These are phyloP conservation scores for Populus ilicifolia DNA, from an alignment of 345 rosid genomes.

Conservation along the genomic window DNA sequence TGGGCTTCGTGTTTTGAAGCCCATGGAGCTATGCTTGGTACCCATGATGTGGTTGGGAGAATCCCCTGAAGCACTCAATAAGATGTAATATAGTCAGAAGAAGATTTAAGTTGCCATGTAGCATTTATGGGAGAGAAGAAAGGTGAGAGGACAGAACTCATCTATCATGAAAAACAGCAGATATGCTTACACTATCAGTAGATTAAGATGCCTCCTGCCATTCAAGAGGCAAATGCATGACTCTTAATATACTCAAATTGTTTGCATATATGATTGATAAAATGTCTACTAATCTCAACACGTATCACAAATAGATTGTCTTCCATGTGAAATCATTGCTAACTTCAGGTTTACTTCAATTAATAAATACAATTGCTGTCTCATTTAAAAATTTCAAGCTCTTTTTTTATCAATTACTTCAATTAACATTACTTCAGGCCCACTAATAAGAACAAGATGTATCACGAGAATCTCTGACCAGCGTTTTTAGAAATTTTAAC, in stretches of 20 bases:
- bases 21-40: constrained; percentile 47
- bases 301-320: not conserved
- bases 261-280: not conserved
- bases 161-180: not conserved
- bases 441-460: not conserved
- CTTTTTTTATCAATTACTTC: not conserved
- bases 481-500: not conserved
- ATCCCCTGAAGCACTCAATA: constrained; percentile 3
- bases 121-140: not conserved
- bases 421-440: not conserved
- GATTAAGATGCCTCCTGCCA: not conserved
- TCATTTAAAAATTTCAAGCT: not conserved
- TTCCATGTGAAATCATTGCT: not conserved
- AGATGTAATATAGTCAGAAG: not conserved
- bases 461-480: not conserved
- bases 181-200: not conserved
- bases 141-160: not conserved
- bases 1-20: constrained; percentile 51
- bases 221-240: not conserved
- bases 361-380: not conserved
- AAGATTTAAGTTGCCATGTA: not conserved
- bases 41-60: constrained; percentile 40
- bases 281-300: not conserved
- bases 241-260: not conserved
- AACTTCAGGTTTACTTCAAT: not conserved